A percentile compares a stretch with the other conserved stretches of the same genome.
These are phyloP conservation scores for Wilcoxina mikolae DNA, from an alignment of 495 filamentous ascomycete species.

Conservation along the genomic window DNA sequence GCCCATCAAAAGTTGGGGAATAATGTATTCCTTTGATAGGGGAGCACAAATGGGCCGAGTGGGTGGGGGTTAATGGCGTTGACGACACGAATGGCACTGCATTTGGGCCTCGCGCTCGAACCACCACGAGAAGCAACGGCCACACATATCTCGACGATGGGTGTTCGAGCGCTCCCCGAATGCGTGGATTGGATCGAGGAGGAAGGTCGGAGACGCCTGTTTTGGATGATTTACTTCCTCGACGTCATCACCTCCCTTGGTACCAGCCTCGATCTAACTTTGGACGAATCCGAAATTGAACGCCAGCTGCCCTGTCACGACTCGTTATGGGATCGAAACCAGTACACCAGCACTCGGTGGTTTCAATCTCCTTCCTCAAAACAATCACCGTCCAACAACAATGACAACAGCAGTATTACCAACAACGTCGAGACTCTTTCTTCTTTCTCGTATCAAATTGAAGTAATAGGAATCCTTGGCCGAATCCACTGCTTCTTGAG, in stretches of 20 bases:
- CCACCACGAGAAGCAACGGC: constrained; percentile 57
- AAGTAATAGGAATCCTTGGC: constrained; percentile 71
- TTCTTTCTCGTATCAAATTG: constrained; percentile 71
- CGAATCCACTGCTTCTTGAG: constrained; percentile 75
- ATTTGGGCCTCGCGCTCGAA: constrained; percentile 69
- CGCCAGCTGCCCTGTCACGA: constrained; percentile 73
- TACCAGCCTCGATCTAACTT: constrained; percentile 76
- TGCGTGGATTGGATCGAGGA: constrained; percentile 77
- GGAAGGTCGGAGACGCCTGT: constrained; percentile 63
- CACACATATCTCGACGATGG: constrained; percentile 68
- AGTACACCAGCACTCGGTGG: constrained; percentile 69
- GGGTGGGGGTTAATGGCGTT: constrained; percentile 81
- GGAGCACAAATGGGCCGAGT: constrained; percentile 57
- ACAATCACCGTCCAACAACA: constrained; percentile 6
- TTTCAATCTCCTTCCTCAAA: constrained; percentile 40
- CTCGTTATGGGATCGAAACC: constrained; percentile 68
- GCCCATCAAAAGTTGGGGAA: not conserved
- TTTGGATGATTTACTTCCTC: constrained; percentile 86
- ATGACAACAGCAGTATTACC: constrained; percentile 29
- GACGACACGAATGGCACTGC: constrained; percentile 71
- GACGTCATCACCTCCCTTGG: constrained; percentile 79
- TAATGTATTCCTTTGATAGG: not conserved
- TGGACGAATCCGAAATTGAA: constrained; percentile 79
- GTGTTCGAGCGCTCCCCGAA: constrained; percentile 68
- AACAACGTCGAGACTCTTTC: constrained; percentile 69